These are phyloP conservation scores for Leccinum arenicola DNA, from an alignment of 768 basidiomycete genomes.

Conservation along the genomic window DNA sequence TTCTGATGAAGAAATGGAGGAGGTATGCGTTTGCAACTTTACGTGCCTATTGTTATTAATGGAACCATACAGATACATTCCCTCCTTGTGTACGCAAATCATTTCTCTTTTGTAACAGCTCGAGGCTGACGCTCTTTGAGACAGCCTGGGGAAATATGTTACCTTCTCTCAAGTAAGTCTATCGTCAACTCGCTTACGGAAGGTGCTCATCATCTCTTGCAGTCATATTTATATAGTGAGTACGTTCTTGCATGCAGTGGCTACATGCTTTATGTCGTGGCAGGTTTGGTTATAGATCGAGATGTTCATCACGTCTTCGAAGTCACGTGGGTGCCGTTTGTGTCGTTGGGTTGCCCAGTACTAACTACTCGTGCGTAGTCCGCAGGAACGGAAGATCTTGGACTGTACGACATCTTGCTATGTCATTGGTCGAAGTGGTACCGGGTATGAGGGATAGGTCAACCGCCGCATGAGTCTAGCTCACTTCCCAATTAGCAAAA, in stretches of 20 bases:
- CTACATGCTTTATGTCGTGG: background rate
- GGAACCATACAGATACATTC: slow-evolving; percentile 45
- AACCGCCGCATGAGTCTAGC: no score
- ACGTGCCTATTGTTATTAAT: background rate
- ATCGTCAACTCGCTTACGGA: slow-evolving; percentile 28
- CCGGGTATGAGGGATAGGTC: slow-evolving; percentile 48
- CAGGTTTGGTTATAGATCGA: slow-evolving; percentile 24
- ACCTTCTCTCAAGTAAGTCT: slow-evolving; percentile 27
- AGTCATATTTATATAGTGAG: slow-evolving; percentile 26
- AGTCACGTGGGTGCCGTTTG: slow-evolving; percentile 16
- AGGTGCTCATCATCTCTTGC: slow-evolving; percentile 25
- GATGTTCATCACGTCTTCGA: slow-evolving; percentile 29
- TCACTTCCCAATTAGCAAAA: slow-evolving; percentile 46
- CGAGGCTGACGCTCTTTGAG: slow-evolving; percentile 38
- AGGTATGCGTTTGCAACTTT: slow-evolving; percentile 34
- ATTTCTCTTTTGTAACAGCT: background rate
- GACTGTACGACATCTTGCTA: slow-evolving; percentile 60
- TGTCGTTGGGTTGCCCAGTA: slow-evolving; percentile 5
- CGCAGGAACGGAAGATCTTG: slow-evolving; percentile 54
- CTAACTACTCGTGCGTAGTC: slow-evolving; percentile 20
- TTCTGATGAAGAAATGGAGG: slow-evolving; percentile 44
- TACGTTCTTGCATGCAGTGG: background rate
- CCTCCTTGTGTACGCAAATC: slow-evolving; percentile 49
- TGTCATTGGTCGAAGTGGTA: slow-evolving; percentile 70
- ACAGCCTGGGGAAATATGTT: slow-evolving; percentile 33